Base-by-base conservation (phyloP, 305 asterid species). In the Salvia sclarea region DNA sequence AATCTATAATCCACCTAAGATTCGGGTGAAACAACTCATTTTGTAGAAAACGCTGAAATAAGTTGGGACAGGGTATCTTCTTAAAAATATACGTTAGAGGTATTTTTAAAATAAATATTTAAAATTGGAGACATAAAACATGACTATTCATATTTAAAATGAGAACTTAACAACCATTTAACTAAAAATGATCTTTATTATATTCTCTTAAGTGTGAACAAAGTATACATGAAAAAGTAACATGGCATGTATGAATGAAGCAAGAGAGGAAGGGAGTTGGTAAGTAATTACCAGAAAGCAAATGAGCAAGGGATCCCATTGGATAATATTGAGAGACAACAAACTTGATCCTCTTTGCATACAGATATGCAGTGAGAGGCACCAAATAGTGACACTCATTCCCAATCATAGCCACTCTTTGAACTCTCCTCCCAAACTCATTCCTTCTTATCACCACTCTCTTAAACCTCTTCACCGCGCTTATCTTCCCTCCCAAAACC, bases 251-350 rank as follows among this genome's bases (percentile, higher is more conserved):
- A 17, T 5, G 8, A 47, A 2, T 1, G 9, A 18, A 18, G 6
- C 22, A 6, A 43, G 12, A 17, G 0, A 48, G 7, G 44, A 8
- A 7, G 6, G 3, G 6, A 22, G 6, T 18, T 2, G 1, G 50
- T 21, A n/a, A n/a, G n/a, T 25, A 41, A 45, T 33, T 73, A 85
- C 88, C 86, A 33, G 70, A 48, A 69, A 85, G 91, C 73, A 85
- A 68, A 76, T 83, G 84, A 73, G 82, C 84, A 41, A 85, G 88
- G 44, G 82, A 79, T 43, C 91, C 88, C 91, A 85, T 85, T 49
- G 91, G 88, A 67, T 85, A 83, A 63, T 85, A 83, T 47, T 79
- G 79, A 74, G 75, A 77, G 6, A 83, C 84, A 71, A 76, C 86
- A 57, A 85, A 83, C 63, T 85, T 85, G 68, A 85, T 83, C 84